Evolutionary conservation across 148 eudicot species (phyloP).

Genomic region (Heliosperma pusillum): DNA sequence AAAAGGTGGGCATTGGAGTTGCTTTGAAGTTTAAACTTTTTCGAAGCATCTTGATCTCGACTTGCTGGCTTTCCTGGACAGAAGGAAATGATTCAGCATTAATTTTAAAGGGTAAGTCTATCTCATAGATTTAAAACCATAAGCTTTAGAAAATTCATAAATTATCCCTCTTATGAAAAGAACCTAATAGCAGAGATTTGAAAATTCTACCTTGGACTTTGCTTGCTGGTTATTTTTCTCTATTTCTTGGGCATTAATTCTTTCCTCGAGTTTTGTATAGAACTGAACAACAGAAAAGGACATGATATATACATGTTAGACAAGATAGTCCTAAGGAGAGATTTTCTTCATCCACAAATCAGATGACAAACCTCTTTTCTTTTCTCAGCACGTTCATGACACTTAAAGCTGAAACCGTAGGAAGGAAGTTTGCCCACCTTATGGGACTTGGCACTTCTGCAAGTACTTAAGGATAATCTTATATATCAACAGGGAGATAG

Average conservation of each 20-base stretch:
- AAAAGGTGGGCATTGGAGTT: slow-evolving; percentile 86
- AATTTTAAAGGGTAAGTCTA: slow-evolving; percentile 2
- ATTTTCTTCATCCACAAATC: not conserved
- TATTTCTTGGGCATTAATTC: slow-evolving; percentile 78
- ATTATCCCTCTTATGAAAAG: not conserved
- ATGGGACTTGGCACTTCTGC: slow-evolving; percentile 64
- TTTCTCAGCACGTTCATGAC: slow-evolving; percentile 92
- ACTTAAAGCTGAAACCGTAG: slow-evolving; percentile 79
- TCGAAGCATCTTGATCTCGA: slow-evolving; percentile 72
- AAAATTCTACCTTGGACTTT: slow-evolving; percentile 58
- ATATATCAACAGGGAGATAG: slow-evolving; percentile 8
- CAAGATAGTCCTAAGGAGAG: not conserved
- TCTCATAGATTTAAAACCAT: slow-evolving; percentile 12
- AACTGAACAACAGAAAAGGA: slow-evolving; percentile 40
- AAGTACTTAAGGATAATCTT: slow-evolving; percentile 46
- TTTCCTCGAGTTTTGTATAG: slow-evolving; percentile 82
- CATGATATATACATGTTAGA: slow-evolving; percentile 3
- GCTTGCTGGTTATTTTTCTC: slow-evolving; percentile 71
- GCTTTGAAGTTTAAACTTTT: slow-evolving; percentile 86
- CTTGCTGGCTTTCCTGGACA: slow-evolving; percentile 79
- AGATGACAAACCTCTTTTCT: slow-evolving; percentile 73
- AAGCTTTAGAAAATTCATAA: not conserved
- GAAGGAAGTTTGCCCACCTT: slow-evolving; percentile 73
- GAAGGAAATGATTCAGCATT: not conserved
- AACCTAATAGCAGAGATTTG: not conserved